Evolutionary conservation across 2,329 filamentous ascomycete species (phyloP).

Genomic region (Ophiocordyceps camponoti-rufipedis): DNA sequence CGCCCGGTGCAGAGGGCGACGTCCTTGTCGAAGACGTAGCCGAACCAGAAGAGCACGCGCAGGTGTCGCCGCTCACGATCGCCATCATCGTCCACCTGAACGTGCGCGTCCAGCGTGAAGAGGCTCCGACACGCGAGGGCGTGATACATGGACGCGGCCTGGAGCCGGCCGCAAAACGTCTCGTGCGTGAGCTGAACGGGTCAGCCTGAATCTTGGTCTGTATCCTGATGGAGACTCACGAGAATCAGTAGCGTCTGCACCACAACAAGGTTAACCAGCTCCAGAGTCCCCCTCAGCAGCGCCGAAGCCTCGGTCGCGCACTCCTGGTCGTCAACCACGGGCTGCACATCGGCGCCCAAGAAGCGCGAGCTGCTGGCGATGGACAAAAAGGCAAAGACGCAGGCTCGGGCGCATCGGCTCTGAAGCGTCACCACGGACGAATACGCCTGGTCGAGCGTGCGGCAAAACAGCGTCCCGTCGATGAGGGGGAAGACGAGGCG

Average conservation of each 20-base stretch:
- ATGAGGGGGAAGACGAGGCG: constrained; percentile 28
- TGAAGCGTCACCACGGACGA: constrained; percentile 5
- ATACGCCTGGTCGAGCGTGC: constrained; percentile 24
- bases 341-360: constrained; percentile 3
- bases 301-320: constrained; percentile 21
- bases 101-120: constrained; percentile 29
- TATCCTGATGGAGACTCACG: constrained; percentile 14
- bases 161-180: constrained; percentile 25
- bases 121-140: constrained; percentile 26
- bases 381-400: constrained; percentile 28
- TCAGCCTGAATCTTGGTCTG: no score
- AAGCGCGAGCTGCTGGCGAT: constrained; percentile 10
- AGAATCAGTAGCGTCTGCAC: constrained; percentile 28
- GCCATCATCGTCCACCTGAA: constrained; percentile 4
- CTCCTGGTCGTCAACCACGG: constrained; percentile 19
- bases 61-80: constrained; percentile 15
- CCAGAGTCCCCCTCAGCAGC: constrained; percentile 21
- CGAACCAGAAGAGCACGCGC: constrained; percentile 32
- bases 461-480: constrained; percentile 24
- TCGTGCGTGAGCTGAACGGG: constrained; percentile 20
- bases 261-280: constrained; percentile 22
- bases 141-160: constrained; percentile 23
- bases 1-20: constrained; percentile 32
- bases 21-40: constrained; percentile 37
- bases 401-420: constrained; percentile 21